Percentiles rank a stretch among this genome's conserved stretches.
phyloP scores from a whole-genome alignment of 179 eudicot genomes.

The Actinidia polygama region DNA sequence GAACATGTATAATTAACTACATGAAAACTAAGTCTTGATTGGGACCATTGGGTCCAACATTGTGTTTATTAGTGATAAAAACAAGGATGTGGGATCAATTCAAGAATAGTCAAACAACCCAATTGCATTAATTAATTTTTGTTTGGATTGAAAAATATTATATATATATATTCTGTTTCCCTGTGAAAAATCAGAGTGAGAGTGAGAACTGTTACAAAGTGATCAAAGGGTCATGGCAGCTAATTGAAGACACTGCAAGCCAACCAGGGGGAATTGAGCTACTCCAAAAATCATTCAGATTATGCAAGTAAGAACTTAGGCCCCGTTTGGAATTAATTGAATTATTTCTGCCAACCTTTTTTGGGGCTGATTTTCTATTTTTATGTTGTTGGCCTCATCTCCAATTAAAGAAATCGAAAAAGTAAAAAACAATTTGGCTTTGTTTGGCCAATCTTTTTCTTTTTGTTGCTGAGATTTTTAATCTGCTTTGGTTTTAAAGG shows the following conservation, averaged over 20 bases:
- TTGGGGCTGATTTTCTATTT: no score
- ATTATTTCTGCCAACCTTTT: background rate
- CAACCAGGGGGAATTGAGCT: constrained; percentile 57
- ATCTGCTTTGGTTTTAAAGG: no score
- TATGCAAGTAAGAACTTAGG: constrained; percentile 65
- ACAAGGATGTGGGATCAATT: background rate
- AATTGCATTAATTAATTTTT: background rate
- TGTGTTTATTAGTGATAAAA: background rate
- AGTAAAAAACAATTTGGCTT: no score
- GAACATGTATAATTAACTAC: background rate
- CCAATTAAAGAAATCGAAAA: no score
- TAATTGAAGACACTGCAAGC: constrained; percentile 62
- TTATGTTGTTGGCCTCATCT: no score
- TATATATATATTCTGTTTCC: background rate
- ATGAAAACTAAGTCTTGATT: background rate
- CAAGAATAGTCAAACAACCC: background rate
- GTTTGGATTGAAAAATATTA: background rate
- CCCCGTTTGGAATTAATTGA: background rate
- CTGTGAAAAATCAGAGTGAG: constrained; percentile 48
- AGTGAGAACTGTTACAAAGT: constrained; percentile 83
- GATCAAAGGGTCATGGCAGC: constrained; percentile 79
- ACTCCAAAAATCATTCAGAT: constrained; percentile 65
- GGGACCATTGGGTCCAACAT: background rate
- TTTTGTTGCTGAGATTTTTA: no score
- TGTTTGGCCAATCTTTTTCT: no score